These are phyloP conservation scores for Megacollybia marginata DNA, from an alignment of 768 basidiomycete species.

Conservation along the genomic window DNA sequence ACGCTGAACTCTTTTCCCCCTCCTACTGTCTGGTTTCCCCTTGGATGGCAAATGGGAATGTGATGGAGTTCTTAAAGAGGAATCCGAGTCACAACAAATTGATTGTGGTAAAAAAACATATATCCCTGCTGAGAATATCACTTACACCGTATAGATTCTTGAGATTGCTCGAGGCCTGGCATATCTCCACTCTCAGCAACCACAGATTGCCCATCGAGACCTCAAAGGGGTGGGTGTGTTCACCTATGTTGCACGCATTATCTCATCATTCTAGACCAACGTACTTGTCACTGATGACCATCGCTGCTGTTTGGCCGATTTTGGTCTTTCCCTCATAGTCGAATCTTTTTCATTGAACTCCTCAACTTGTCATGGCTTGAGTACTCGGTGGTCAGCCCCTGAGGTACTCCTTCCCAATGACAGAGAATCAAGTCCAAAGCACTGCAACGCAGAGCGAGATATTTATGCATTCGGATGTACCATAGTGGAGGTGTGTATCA, in stretches of 20 bases:
- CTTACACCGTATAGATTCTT: neutral
- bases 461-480: neutral
- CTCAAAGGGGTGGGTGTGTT: constrained; percentile 5
- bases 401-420: neutral
- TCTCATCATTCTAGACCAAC: constrained; percentile 1
- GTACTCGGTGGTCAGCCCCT: neutral
- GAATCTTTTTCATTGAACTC: neutral
- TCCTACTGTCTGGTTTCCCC: constrained; percentile 19
- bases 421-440: neutral
- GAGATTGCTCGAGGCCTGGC: constrained; percentile 4
- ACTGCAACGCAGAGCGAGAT: neutral
- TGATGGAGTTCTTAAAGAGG: constrained; percentile 14
- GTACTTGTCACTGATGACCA: neutral
- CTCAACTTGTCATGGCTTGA: neutral
- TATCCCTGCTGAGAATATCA: too few relatives aligned
- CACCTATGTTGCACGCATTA: neutral
- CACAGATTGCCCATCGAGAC: constrained; percentile 6
- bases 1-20: too few relatives aligned
- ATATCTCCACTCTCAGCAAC: constrained; percentile 3
- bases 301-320: constrained; percentile 1
- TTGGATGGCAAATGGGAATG: constrained; percentile 22
- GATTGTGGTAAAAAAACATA: constrained; percentile 14
- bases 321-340: neutral
- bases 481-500: neutral
- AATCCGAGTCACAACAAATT: constrained; percentile 10